These are phyloP conservation scores for Saccharomycopsis sp. DNA, from an alignment of 805 yeast species.

Conservation along the genomic window DNA sequence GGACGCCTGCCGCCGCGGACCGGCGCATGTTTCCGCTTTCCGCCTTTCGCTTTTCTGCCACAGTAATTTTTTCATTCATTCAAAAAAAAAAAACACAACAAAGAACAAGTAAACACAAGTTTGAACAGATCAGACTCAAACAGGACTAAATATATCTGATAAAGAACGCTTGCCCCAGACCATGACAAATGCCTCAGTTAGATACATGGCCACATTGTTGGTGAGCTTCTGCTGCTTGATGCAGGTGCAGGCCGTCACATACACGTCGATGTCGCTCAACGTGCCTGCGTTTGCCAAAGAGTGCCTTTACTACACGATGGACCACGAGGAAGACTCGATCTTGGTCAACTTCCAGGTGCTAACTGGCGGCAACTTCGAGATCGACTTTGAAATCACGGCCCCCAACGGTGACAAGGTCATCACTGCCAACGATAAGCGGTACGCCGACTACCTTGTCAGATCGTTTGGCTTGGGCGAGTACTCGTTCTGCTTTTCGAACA, in stretches of 20 bases:
- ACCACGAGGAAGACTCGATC: slow-evolving; percentile 29
- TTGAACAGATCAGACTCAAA: too few species aligned
- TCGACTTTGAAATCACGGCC: slow-evolving; percentile 50
- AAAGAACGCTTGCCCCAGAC: too few species aligned
- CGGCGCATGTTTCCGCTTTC: too few species aligned
- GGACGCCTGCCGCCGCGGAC: too few species aligned
- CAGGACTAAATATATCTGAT: too few species aligned
- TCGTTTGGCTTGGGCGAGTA: slow-evolving; percentile 55
- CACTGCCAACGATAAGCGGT: slow-evolving; percentile 48
- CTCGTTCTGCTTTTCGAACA: slow-evolving; percentile 57
- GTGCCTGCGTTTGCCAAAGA: slow-evolving; percentile 37
- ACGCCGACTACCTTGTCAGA: slow-evolving; percentile 51
- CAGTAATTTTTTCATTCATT: too few species aligned
- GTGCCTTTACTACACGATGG: slow-evolving; percentile 33
- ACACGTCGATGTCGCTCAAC: slow-evolving; percentile 30
- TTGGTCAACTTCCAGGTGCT: slow-evolving; percentile 33
- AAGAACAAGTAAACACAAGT: too few species aligned
- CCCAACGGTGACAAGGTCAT: slow-evolving; percentile 44
- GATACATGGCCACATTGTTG: too few species aligned
- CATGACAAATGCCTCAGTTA: too few species aligned
- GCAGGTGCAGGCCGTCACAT: slow-evolving; percentile 21
- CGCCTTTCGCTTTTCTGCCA: too few species aligned
- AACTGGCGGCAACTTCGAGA: slow-evolving; percentile 60
- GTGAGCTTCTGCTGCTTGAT: neutral
- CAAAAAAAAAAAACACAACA: too few species aligned